Evolutionary conservation across 352 stramenopile genomes (phyloP).

Genomic region (Globisporangium megalacanthum): DNA sequence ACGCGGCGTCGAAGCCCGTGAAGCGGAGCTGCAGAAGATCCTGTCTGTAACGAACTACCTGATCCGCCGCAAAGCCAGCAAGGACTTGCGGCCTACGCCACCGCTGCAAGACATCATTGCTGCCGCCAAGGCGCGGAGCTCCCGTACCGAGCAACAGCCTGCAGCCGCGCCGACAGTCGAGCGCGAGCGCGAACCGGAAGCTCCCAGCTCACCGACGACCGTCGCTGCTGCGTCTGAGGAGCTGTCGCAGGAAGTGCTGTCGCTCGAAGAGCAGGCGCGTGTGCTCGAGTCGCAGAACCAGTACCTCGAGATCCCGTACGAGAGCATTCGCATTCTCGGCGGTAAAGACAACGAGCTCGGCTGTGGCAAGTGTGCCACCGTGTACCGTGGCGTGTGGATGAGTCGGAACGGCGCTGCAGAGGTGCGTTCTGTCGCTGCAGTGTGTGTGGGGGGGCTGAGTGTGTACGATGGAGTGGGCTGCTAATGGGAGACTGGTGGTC

Average conservation of each 20-base stretch:
- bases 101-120: constrained; percentile 15
- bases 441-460: background rate
- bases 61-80: constrained; percentile 52
- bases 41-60: constrained; percentile 80
- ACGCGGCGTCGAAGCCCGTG: constrained; percentile 71
- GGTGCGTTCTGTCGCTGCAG: constrained; percentile 19
- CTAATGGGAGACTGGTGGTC: too few relatives aligned
- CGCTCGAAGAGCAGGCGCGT: constrained; percentile 70
- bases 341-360: constrained; percentile 87
- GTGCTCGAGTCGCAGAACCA: constrained; percentile 83
- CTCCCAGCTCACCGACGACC: constrained; percentile 31
- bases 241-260: constrained; percentile 49
- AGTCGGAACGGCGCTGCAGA: constrained; percentile 77
- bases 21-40: constrained; percentile 80
- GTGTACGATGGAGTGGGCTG: background rate
- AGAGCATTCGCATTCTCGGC: constrained; percentile 82
- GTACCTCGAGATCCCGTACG: constrained; percentile 84
- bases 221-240: constrained; percentile 37
- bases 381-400: constrained; percentile 86
- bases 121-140: constrained; percentile 14
- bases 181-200: constrained; percentile 30
- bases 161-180: constrained; percentile 18
- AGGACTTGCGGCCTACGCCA: constrained; percentile 24
- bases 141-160: constrained; percentile 4
- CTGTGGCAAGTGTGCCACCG: constrained; percentile 80